Conservation (phyloP, 805 yeast genomes). For the Tetrapisispora iriomotensis region DNA sequence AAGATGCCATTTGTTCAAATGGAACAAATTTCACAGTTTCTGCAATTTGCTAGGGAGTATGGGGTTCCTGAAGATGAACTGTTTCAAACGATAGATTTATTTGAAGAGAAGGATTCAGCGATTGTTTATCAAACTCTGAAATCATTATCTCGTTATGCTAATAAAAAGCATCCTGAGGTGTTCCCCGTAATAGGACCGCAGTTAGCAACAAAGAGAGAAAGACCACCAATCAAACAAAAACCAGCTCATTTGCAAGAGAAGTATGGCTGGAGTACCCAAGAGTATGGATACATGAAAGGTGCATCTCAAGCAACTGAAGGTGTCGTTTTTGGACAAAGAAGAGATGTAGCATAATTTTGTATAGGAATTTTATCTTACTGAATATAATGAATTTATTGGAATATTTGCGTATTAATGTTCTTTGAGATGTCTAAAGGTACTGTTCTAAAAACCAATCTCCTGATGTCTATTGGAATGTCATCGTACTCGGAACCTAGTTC, state of each 20-base stretch:
- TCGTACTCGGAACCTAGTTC: constrained; percentile 11
- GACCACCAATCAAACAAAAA: constrained; percentile 44
- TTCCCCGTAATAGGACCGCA: constrained; percentile 51
- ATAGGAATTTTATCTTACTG: too few species aligned
- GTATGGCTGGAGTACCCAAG: constrained; percentile 46
- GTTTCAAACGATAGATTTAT: constrained; percentile 70
- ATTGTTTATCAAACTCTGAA: constrained; percentile 67
- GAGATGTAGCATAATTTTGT: constrained; percentile 33
- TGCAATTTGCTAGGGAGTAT: constrained; percentile 47
- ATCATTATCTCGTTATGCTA: constrained; percentile 61
- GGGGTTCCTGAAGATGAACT: constrained; percentile 77
- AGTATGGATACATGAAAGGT: constrained; percentile 53
- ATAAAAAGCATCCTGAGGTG: constrained; percentile 40
- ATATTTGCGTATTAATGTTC: neutral
- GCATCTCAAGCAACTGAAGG: constrained; percentile 45
- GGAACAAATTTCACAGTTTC: constrained; percentile 75
- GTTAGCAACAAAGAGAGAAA: constrained; percentile 38
- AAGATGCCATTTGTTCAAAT: constrained; percentile 67
- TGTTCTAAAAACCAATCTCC: constrained; percentile 23
- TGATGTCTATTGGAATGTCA: constrained; percentile 25
- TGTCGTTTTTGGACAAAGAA: constrained; percentile 43
- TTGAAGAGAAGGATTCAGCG: constrained; percentile 64
- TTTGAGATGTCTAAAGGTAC: constrained; percentile 6
- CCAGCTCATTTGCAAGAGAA: constrained; percentile 37
- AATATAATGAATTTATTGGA: neutral